Base-by-base conservation (phyloP, 2,329 filamentous ascomycete species). In the Neurospora sp. region DNA sequence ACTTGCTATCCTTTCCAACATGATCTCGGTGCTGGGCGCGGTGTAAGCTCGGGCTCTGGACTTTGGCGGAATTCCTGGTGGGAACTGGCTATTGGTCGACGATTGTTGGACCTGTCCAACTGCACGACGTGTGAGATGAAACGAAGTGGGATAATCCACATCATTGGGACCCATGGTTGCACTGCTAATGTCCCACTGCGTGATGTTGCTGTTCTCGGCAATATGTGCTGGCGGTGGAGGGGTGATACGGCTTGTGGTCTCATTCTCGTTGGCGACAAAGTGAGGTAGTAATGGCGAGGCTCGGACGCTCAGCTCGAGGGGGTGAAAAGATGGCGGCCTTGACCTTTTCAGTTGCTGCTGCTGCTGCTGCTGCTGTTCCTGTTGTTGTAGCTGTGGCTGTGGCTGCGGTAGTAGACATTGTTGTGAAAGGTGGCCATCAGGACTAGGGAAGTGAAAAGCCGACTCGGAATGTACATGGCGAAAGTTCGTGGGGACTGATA, bases 401-500 rank as follows among this genome's bases (percentile, higher is more conserved):
- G 68, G 66, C 67, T 58, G 52, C 15, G 15, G 28, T 62, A 62
- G 28, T 9, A 62, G 52, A 28, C 52, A 62, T 62, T 33, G 52
- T 62, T 68, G 52, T 69, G 70, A 19, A 38, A n/a, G 28, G 68
- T 67, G 23, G 66, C 11, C 42, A 69, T 66, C 3, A 70, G 43
- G 19, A 28, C 28, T 68, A 58, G 79, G 77, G 68, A 81, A 79
- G 67, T 82, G 80, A 70, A 80, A 80, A n/a, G 33, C 33, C 33
- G 82, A 79, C 66, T 81, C 81, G 19, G 84, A 85, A 69, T 84
- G 79, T 67, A 90, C 74, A 79, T 90, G 88, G 66, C 84, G 85
- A 75, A 90, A 90, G 77, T 90, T 82, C 67, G 84, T 84, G 3
- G 88, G 88, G 23, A 81, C 81, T 58, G 87, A 89, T 75, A 90